Base-by-base conservation (phyloP, 495 filamentous ascomycete species). In the Penicillium atrosanguineum region DNA sequence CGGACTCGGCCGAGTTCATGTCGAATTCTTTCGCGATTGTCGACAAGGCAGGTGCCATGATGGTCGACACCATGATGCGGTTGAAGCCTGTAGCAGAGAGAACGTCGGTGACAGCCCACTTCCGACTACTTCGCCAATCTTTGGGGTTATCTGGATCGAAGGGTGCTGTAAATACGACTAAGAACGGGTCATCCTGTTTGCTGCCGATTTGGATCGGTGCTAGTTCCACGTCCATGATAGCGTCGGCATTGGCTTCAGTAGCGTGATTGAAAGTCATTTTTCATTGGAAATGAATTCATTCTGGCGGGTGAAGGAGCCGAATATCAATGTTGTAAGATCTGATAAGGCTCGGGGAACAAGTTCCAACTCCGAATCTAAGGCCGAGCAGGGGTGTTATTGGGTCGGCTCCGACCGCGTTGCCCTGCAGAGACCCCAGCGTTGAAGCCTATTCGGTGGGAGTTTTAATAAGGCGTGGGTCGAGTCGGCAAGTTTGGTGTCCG, bases 11-110 rank as follows among this genome's bases (percentile, higher is more conserved):
- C 43, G 67, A 50, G 16, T 70, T 75, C 53, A 88, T 85, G 28
- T 77, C 54, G 40, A 90, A 76, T 15, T 89, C 86, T 9, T 51
- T 44, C 25, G 75, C 67, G 28, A 88, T 81, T 2, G 69, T 59
- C 15, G 61, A 58, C 2, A 88, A 68, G 0, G 82, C 80, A 0
- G 87, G 87, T 1, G 87, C 83, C n/a, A 89, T 79, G 72, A 90
- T 88, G 26, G 82, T 80, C 9, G 79, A 83, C 1, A 84, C 84
- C 18, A 84, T 84, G 48, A 88, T 81, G 48, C 87, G 77, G 9
- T 82, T 85, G 63, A 81, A 80, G 7, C 72, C 65, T 0, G 78
- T 76, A 20, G 66, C 69, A 12, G 65, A 68, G 46, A 68, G 50
- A 16, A 75, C 65, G 28, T 63, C 57, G 0, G 80, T 83, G 6